A percentile compares a stretch with the other conserved stretches of the same genome.
phyloP scores from a whole-genome alignment of 768 basidiomycete genomes.

The Boletus sensibilis region DNA sequence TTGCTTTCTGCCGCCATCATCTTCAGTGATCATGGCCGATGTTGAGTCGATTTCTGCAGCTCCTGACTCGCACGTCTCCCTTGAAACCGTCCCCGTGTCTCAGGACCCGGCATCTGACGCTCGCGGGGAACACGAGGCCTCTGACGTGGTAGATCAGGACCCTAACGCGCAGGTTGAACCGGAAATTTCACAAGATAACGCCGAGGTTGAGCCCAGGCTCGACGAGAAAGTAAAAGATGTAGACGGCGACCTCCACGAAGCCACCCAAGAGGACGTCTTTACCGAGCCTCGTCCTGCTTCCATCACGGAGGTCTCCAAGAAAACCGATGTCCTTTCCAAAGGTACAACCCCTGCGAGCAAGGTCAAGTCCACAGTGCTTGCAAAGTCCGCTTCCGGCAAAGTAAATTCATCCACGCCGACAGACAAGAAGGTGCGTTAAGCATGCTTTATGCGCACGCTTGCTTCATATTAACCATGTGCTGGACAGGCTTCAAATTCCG shows the following conservation, averaged over 20 bases:
- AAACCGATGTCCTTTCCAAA: slow-evolving; percentile 26
- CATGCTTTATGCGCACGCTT: slow-evolving; percentile 18
- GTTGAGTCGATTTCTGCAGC: slow-evolving; percentile 27
- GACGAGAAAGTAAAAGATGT: slow-evolving; percentile 17
- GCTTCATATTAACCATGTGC: slow-evolving; percentile 29
- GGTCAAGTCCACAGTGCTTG: slow-evolving; percentile 38
- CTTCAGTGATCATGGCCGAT: slow-evolving; percentile 38
- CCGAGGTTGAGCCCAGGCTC: slow-evolving; percentile 13
- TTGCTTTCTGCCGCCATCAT: slow-evolving; percentile 12
- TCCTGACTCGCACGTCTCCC: slow-evolving; percentile 19
- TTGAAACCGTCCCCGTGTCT: slow-evolving; percentile 22
- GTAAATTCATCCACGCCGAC: slow-evolving; percentile 50
- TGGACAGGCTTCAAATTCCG: slow-evolving; percentile 58
- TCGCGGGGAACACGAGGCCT: slow-evolving; percentile 41
- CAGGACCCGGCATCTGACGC: slow-evolving; percentile 23
- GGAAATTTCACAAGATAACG: slow-evolving; percentile 21
- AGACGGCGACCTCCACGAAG: slow-evolving; percentile 19
- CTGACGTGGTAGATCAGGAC: slow-evolving; percentile 34
- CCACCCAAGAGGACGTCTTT: slow-evolving; percentile 25
- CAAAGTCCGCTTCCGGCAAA: slow-evolving; percentile 47
- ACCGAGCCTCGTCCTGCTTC: slow-evolving; percentile 16
- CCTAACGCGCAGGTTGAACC: slow-evolving; percentile 19
- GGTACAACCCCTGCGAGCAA: slow-evolving; percentile 25
- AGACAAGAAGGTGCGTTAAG: slow-evolving; percentile 64
- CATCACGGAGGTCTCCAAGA: slow-evolving; percentile 26